A percentile compares a stretch with the other conserved stretches of the same genome.
phyloP scores from a whole-genome alignment of 1,284 basidiomycete genomes.

The Marasmius fiardii region DNA sequence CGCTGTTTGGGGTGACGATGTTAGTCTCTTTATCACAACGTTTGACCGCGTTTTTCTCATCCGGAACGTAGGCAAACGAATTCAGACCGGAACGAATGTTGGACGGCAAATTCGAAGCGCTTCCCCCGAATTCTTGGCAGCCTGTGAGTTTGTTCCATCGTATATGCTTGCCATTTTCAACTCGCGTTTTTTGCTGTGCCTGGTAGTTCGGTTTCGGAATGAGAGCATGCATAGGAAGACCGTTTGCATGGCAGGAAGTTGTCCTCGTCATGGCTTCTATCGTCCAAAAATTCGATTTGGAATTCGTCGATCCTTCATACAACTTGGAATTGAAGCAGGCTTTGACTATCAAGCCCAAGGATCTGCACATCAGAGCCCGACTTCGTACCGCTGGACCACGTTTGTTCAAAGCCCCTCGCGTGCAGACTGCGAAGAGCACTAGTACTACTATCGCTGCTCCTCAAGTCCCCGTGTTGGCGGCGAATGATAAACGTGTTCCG shows the following conservation, averaged over 20 bases:
- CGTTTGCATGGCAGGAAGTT: slow-evolving; percentile 49
- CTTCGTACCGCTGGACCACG: slow-evolving; percentile 16
- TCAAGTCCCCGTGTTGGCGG: background rate
- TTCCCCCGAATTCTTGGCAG: slow-evolving; percentile 46
- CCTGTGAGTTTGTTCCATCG: slow-evolving; percentile 31
- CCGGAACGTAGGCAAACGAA: background rate
- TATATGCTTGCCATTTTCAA: too few species aligned
- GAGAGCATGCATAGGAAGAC: slow-evolving; percentile 43
- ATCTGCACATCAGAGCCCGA: slow-evolving; percentile 38
- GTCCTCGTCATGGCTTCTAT: slow-evolving; percentile 37
- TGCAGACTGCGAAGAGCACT: background rate
- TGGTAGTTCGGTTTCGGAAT: slow-evolving; percentile 29
- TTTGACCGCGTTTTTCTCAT: background rate
- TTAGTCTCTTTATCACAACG: slow-evolving; percentile 23
- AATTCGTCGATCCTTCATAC: slow-evolving; percentile 39
- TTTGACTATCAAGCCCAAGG: slow-evolving; percentile 45
- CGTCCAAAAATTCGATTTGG: slow-evolving; percentile 43
- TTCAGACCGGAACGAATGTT: slow-evolving; percentile 38
- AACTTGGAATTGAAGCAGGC: slow-evolving; percentile 41
- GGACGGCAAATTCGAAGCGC: slow-evolving; percentile 40
- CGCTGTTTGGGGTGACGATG: slow-evolving; percentile 47
- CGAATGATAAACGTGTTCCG: slow-evolving; percentile 16
- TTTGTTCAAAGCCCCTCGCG: slow-evolving; percentile 5
- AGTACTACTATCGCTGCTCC: too few species aligned
- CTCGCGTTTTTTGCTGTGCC: too few species aligned